A percentile compares a stretch with the other conserved stretches of the same genome.
These are phyloP conservation scores for Tephrocybe rancida DNA, from an alignment of 768 basidiomycete genomes.

Conservation along the genomic window DNA sequence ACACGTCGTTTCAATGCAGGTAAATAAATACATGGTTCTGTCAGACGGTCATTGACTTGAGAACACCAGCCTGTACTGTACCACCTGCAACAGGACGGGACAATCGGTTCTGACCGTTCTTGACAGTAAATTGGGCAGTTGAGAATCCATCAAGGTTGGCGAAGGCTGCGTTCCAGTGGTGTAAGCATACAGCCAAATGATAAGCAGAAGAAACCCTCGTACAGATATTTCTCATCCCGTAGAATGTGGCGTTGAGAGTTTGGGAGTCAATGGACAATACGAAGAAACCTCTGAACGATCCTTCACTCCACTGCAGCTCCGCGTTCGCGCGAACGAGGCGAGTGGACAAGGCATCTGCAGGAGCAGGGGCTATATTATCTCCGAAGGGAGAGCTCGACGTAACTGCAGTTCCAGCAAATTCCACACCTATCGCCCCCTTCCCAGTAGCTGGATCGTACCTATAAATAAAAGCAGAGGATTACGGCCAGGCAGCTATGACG, in stretches of 20 bases:
- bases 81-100: no score
- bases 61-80: no score
- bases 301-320: slow-evolving; percentile 63
- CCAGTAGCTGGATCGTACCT: slow-evolving; percentile 54
- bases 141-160: no score
- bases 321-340: slow-evolving; percentile 20
- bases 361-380: slow-evolving; percentile 34
- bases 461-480: not conserved
- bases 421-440: slow-evolving; percentile 53
- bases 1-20: no score
- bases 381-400: slow-evolving; percentile 53
- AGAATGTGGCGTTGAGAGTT: slow-evolving; percentile 53
- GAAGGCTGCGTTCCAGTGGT: no score
- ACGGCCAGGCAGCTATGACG: no score
- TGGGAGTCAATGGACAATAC: slow-evolving; percentile 48
- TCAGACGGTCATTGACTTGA: no score
- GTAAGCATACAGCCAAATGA: no score
- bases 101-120: no score
- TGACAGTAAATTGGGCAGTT: no score
- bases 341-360: not conserved
- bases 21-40: no score
- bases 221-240: slow-evolving; percentile 39
- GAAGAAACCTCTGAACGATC: slow-evolving; percentile 60
- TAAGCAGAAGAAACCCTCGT: no score
- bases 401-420: slow-evolving; percentile 65